Evolutionary conservation across 441 rosid genomes (phyloP), one percentile per base, ranked within the genome.

Genomic region (Brassica hybrid): DNA sequence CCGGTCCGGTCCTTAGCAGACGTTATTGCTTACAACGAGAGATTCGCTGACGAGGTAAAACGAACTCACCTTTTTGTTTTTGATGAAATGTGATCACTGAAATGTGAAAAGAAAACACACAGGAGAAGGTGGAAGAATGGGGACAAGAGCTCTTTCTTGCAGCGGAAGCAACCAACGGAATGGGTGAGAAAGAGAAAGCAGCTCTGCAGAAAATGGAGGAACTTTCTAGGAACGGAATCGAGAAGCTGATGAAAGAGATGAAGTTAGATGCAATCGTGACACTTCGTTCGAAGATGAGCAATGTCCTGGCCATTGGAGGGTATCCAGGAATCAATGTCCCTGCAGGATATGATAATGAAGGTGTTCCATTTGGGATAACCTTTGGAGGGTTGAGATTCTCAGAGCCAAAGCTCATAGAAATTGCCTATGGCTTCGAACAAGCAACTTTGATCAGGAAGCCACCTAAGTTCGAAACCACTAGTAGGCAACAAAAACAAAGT

Each of bases 321-420:
- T 88, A 75, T 70, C 92, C 90, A 3, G 92, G 92, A 43, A 88
- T 91, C 17, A 87, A 17, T 61, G 98, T 89, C 11, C 96, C 92
- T 2, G 89, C 85, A 1, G 90, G 91, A n/a, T 86, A 84, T 38
- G 77, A 83, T 21, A 16, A 50, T n/a, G 23, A 71, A n/a, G 90
- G 87, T 11, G 78, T 85, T 63, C 97, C 92, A 0, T 84, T 88
- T n/a, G 91, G 97, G 3, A 83, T 91, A 56, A 76, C 64, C 63
- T 88, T 90, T 56, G 87, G 87, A 9, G 94, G 95, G 11, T 65
- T 88, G 30, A 89, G 84, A 74, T 89, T 89, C 6, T 58, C 76
- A 9, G 93, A 88, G 77, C 90, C 90, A 13, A 88, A 89, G 76
- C 86, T 91, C 7, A 89, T 91, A 17, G 87, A 91, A 74, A 90